Evolutionary conservation across 2,329 filamentous ascomycete species (phyloP).

Genomic region (Ceratocystis variospora): DNA sequence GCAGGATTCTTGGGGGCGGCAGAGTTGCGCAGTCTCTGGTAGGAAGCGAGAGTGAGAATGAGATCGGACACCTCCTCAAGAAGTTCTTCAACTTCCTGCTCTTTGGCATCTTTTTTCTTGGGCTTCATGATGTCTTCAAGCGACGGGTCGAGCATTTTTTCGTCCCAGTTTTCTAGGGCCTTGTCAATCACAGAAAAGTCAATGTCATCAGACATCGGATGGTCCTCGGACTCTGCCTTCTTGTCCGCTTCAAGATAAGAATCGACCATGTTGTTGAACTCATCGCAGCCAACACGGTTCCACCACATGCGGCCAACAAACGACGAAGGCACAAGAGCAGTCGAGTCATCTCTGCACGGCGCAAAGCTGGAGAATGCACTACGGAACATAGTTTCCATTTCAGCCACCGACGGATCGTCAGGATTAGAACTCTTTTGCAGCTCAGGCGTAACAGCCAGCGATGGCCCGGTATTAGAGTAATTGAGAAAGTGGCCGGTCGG

Average conservation of each 20-base stretch:
- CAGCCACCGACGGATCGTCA: constrained; percentile 46
- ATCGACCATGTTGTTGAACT: constrained; percentile 51
- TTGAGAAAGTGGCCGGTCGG: constrained; percentile 57
- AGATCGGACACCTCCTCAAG: constrained; percentile 61
- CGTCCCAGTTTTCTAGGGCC: constrained; percentile 45
- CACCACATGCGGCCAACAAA: constrained; percentile 62
- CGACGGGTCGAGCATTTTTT: constrained; percentile 42
- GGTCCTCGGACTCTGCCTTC: constrained; percentile 28
- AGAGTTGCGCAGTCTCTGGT: constrained; percentile 65
- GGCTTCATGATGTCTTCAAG: constrained; percentile 39
- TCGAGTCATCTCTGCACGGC: constrained; percentile 58
- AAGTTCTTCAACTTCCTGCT: constrained; percentile 56
- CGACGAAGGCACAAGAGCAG: constrained; percentile 53
- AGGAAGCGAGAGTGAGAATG: constrained; percentile 61
- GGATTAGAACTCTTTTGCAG: constrained; percentile 47
- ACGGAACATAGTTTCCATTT: constrained; percentile 61
- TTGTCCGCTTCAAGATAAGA: constrained; percentile 28
- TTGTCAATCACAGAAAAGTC: constrained; percentile 41
- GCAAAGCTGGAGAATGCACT: constrained; percentile 71
- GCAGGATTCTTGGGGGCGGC: constrained; percentile 47
- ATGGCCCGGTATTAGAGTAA: constrained; percentile 40
- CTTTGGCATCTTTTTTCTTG: constrained; percentile 42
- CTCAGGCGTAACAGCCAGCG: constrained; percentile 34
- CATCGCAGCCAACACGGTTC: constrained; percentile 54
- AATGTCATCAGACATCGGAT: constrained; percentile 30